These are phyloP conservation scores for Stephania japonica DNA, from an alignment of 164 flowering plant species.

Conservation along the genomic window DNA sequence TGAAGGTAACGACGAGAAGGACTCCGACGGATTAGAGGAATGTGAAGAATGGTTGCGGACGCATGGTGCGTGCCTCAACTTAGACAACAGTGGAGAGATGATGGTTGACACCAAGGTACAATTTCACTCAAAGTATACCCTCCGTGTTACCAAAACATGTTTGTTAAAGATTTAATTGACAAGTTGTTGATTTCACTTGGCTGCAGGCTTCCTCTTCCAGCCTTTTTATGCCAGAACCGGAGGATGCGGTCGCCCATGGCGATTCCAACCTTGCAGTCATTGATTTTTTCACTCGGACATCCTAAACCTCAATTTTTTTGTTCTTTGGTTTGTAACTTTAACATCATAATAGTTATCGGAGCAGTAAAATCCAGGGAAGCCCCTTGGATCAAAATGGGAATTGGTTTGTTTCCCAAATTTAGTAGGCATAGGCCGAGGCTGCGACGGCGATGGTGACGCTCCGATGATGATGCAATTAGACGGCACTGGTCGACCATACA, in stretches of 20 bases:
- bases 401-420: neutral
- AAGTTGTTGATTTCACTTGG: neutral
- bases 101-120: conserved; percentile 82
- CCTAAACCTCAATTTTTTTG: conserved; percentile 18
- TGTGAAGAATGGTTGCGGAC: conserved; percentile 91
- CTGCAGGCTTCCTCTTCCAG: conserved; percentile 65
- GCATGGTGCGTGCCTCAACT: conserved; percentile 73
- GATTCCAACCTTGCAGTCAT: conserved; percentile 91
- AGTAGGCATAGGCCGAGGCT: neutral
- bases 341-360: neutral
- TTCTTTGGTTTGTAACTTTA: conserved; percentile 13
- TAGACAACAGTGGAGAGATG: conserved; percentile 62
- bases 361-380: neutral
- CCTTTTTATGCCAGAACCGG: conserved; percentile 92
- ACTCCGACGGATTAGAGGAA: conserved; percentile 60
- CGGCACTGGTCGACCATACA: neutral
- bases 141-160: too few species aligned
- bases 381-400: neutral
- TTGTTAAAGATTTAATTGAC: too few species aligned
- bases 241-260: conserved; percentile 97
- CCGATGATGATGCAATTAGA: too few species aligned
- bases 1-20: conserved; percentile 44
- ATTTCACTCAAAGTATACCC: neutral
- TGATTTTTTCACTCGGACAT: conserved; percentile 75
- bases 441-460: too few species aligned